Percentiles rank a stretch among this genome's conserved stretches.
Evolutionary conservation across 1,284 basidiomycete species (phyloP).

Genomic region (Termitomyces sp.): DNA sequence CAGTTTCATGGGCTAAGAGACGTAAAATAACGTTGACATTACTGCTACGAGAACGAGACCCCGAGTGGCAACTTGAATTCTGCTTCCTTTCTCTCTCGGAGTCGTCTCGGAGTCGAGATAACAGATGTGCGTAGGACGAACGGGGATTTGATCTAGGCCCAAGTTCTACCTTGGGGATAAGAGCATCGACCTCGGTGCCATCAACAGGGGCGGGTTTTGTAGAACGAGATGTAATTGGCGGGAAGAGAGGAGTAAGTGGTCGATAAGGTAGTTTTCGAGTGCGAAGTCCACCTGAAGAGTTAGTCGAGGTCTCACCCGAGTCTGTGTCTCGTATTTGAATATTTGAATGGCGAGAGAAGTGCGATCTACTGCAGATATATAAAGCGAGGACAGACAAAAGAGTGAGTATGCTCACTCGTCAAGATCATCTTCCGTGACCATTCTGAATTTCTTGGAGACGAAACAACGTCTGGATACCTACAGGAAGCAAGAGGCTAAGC

Average conservation of each 20-base stretch:
- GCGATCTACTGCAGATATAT: slow-evolving; percentile 4
- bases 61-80: slow-evolving; percentile 1
- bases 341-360: slow-evolving; percentile 8
- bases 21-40: slow-evolving; percentile 8
- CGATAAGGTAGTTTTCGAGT: neutral
- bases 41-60: slow-evolving; percentile 8
- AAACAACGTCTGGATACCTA: neutral
- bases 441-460: neutral
- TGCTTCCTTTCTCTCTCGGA: neutral
- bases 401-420: neutral
- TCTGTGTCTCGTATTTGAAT: slow-evolving; percentile 1
- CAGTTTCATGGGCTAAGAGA: slow-evolving; percentile 15
- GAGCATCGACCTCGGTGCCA: neutral
- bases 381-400: neutral
- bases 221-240: neutral
- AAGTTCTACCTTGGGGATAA: neutral
- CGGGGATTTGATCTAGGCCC: slow-evolving; percentile 1
- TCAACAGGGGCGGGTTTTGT: neutral
- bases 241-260: slow-evolving; percentile 14
- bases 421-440: neutral
- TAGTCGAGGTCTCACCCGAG: neutral
- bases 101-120: slow-evolving; percentile 4
- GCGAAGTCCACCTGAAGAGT: neutral
- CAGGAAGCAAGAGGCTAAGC: neutral
- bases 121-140: slow-evolving; percentile 6